Evolutionary conservation across 768 basidiomycete genomes (phyloP), one percentile per base, ranked within the genome.

Genomic region (Chalciporus sphaerocephalus): DNA sequence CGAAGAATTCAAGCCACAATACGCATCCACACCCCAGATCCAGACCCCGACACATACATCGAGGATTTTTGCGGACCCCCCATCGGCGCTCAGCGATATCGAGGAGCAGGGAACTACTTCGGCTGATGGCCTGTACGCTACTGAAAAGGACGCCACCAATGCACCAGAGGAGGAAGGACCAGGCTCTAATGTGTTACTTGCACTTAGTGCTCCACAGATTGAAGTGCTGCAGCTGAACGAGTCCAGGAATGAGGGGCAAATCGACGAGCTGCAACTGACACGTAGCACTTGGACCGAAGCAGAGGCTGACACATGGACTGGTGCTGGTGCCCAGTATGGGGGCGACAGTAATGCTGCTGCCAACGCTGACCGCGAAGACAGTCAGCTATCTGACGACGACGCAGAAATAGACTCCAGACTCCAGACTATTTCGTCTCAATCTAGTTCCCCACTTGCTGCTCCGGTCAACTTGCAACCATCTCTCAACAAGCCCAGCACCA

Each of bases 1-100:
- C n/a, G 47, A 37, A n/a, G 62, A 50, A 39, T 51, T 64, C 23
- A 40, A 52, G 27, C 57, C 57, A 30, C 37, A 15, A 16, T 46
- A 50, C 21, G 33, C 50, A 38, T 64, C 62, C 20, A 63, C 51
- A 4, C 56, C 61, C 13, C 46, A 20, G 40, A 16, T 30, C 15
- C 35, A 23, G n/a, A 16, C 25, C 9, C 21, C 48, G 23, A 35
- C 28, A n/a, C 42, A 8, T 7, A 28, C 23, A 8, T 50, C 51
- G 9, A 46, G 39, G 42, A 48, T 47, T 30, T 23, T 18, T 35
- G 38, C 48, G 24, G 46, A 41, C 25, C 27, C 41, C 12, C 32
- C 16, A 3, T 17, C 47, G 42, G 12, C 27, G 27, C 30, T 30
- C 10, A n/a, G 24, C 37, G 20, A 44, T 20, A 6, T 23, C 22